Conservation (phyloP, 495 filamentous ascomycete genomes). For the Talaromyces proteolyticus region DNA sequence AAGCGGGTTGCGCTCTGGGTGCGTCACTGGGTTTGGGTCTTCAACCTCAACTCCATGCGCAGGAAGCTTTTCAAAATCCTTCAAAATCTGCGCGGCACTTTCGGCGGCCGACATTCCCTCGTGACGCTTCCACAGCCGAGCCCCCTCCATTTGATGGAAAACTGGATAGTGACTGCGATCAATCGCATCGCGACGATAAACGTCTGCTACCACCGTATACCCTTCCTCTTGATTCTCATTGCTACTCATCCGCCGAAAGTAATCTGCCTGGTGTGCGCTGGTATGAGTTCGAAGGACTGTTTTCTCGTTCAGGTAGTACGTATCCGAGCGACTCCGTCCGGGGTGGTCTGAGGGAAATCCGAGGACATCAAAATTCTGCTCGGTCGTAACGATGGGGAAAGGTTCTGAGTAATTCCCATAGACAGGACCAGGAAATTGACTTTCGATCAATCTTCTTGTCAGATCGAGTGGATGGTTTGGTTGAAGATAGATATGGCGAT, state of each 20-base stretch:
- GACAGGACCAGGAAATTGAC: slow-evolving; percentile 66
- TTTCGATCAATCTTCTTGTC: slow-evolving; percentile 88
- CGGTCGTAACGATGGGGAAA: slow-evolving; percentile 77
- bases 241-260: slow-evolving; percentile 56
- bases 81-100: slow-evolving; percentile 44
- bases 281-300: slow-evolving; percentile 91
- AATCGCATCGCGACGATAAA: slow-evolving; percentile 92
- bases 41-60: slow-evolving; percentile 66
- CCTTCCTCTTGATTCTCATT: slow-evolving; percentile 54
- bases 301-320: slow-evolving; percentile 86
- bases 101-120: slow-evolving; percentile 46
- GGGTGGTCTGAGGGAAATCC: slow-evolving; percentile 86
- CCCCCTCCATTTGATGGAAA: slow-evolving; percentile 99
- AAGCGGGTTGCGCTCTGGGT: slow-evolving; percentile 77
- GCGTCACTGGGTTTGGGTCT: slow-evolving; percentile 75
- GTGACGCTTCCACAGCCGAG: slow-evolving; percentile 79
- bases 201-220: slow-evolving; percentile 90
- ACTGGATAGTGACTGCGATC: slow-evolving; percentile 93
- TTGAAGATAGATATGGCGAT: slow-evolving; percentile 75
- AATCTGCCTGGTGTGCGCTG: slow-evolving; percentile 83
- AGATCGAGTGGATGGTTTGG: slow-evolving; percentile 86
- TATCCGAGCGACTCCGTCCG: slow-evolving; percentile 81
- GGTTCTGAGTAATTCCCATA: slow-evolving; percentile 73
- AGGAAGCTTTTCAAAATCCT: slow-evolving; percentile 64
- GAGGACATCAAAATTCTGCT: slow-evolving; percentile 92